Percentiles rank a stretch among this genome's conserved stretches.
These are phyloP conservation scores for Anaeramoeba flamelloides DNA, from an alignment of 78 protist species.

Conservation along the genomic window DNA sequence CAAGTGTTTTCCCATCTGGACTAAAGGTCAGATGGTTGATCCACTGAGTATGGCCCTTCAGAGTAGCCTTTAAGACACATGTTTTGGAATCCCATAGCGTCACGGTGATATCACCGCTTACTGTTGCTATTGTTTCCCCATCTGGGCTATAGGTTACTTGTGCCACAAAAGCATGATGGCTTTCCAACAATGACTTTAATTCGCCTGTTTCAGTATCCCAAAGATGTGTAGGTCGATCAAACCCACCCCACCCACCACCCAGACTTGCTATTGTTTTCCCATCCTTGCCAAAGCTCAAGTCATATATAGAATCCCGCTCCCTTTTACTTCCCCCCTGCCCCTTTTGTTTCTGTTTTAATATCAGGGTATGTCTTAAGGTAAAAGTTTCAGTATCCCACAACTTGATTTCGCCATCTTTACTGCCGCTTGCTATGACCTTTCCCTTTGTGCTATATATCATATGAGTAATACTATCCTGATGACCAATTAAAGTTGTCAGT, in stretches of 20 bases:
- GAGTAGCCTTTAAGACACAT: background rate
- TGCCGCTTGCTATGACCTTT: too few relatives aligned
- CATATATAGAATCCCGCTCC: constrained; percentile 2
- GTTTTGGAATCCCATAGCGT: constrained; percentile 1
- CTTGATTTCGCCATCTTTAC: too few relatives aligned
- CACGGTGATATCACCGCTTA: background rate
- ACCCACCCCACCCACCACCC: background rate
- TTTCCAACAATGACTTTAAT: too few relatives aligned
- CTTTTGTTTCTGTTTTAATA: too few relatives aligned
- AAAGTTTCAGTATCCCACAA: too few relatives aligned
- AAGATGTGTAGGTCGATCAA: constrained; percentile 3
- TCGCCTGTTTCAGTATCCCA: constrained; percentile 14
- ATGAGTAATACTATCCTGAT: too few relatives aligned
- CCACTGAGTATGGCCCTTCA: constrained; percentile 8
- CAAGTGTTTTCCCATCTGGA: background rate
- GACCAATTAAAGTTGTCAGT: too few relatives aligned
- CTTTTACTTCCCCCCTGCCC: too few relatives aligned
- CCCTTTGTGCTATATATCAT: constrained; percentile 8
- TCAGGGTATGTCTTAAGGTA: background rate
- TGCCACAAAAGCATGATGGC: too few relatives aligned
- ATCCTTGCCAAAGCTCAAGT: constrained; percentile 2
- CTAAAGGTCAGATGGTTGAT: background rate
- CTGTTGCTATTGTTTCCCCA: background rate
- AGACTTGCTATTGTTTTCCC: background rate
- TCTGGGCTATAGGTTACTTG: constrained; percentile 5